Percentiles rank a stretch among this genome's conserved stretches.
phyloP scores from a whole-genome alignment of 306 rosid species.

The Lupinus albus region DNA sequence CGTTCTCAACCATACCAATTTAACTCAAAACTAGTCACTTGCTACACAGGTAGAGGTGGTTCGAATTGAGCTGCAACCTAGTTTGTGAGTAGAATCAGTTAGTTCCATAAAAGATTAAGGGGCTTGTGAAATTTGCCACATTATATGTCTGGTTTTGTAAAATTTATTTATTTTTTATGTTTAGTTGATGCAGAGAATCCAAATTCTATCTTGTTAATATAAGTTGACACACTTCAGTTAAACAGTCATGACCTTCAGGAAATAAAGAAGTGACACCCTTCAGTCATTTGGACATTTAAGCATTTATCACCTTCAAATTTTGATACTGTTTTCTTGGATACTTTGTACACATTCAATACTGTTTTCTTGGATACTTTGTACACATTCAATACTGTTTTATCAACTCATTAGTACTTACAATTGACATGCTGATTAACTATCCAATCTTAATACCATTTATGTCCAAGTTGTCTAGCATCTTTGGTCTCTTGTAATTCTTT shows the following conservation, averaged over 20 bases:
- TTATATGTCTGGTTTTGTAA: slow-evolving; percentile 9
- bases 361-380: no score
- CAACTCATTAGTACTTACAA: not conserved
- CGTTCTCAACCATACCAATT: slow-evolving; percentile 38
- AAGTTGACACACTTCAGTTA: no score
- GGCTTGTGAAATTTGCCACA: not conserved
- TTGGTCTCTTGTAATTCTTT: slow-evolving; percentile 69
- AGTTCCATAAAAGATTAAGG: not conserved
- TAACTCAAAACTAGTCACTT: slow-evolving; percentile 31
- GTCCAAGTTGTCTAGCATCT: slow-evolving; percentile 53
- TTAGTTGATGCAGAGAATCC: no score
- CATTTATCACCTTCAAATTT: no score
- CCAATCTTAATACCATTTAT: slow-evolving; percentile 55
- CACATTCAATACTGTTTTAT: not conserved
- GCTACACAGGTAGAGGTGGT: slow-evolving; percentile 30
- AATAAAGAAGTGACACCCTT: no score
- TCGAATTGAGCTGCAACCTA: not conserved
- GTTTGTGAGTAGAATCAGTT: slow-evolving; percentile 8
- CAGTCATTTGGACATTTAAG: no score
- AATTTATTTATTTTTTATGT: no score
- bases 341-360: no score
- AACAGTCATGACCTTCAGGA: no score
- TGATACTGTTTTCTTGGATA: no score
- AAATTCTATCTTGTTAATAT: no score
- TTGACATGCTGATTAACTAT: slow-evolving; percentile 23